A percentile compares a stretch with the other conserved stretches of the same genome.
Conservation (phyloP, 768 basidiomycete species). For the Termitomyces sp. region DNA sequence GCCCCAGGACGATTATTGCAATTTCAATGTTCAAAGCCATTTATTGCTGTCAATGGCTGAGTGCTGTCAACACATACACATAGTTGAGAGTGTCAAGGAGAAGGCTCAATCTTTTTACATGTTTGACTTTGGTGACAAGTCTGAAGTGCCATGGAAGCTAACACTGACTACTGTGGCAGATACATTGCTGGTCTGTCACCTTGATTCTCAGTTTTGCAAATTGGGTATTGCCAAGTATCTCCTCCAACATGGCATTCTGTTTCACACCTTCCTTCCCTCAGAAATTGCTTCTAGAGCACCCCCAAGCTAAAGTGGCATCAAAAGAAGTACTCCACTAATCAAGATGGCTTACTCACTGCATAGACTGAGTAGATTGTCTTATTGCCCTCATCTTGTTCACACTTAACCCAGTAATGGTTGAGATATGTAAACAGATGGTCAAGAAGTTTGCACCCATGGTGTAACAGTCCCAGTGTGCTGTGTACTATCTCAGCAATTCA, state of each 20-base stretch:
- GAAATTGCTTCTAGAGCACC: neutral
- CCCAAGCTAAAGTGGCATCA: no score
- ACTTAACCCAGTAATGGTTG: slow-evolving; percentile 99
- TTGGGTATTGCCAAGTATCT: slow-evolving; percentile 1
- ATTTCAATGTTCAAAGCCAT: neutral
- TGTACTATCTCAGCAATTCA: slow-evolving; percentile 91
- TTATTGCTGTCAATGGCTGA: neutral
- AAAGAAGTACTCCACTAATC: no score
- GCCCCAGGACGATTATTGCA: no score
- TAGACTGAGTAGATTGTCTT: slow-evolving; percentile 96
- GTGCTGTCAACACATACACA: neutral
- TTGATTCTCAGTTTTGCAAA: no score
- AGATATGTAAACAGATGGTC: slow-evolving; percentile 94
- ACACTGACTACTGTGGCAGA: no score
- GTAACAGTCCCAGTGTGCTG: slow-evolving; percentile 92
- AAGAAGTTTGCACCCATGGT: slow-evolving; percentile 97
- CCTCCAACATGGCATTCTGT: neutral
- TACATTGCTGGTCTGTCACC: no score
- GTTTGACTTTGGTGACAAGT: slow-evolving; percentile 5
- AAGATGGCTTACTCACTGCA: slow-evolving; percentile 71
- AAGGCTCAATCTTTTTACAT: neutral
- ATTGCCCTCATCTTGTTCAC: slow-evolving; percentile 96
- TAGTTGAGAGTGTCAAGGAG: neutral
- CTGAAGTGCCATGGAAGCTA: no score
- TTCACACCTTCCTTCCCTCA: neutral